Evolutionary conservation across 208 protist genomes (phyloP), one percentile per base, ranked within the genome.

Genomic region (Leishmania lainsoni): DNA sequence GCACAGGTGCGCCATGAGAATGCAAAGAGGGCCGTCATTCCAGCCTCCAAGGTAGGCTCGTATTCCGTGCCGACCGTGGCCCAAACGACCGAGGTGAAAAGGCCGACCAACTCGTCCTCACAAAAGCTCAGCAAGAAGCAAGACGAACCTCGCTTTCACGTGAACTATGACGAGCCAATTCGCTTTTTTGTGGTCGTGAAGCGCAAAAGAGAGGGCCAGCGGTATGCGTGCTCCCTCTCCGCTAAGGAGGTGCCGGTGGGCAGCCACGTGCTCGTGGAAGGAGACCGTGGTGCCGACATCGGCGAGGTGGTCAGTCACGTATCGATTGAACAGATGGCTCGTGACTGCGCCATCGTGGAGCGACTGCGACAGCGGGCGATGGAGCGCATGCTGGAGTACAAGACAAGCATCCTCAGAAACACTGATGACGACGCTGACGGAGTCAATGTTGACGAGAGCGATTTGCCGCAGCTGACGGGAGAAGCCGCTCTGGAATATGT

Each of bases 211-310:
- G 89, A 92, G 71, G 84, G 86, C 10, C 85, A 88, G 78, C 86
- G 86, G 49, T 94, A 88, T 80, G 85, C 86, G 4, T 90, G 86
- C 79, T 39, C 83, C 17, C 26, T 88, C 49, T 1, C 61, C 4
- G 56, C 66, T 4, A 52, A 58, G 35, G 52, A 80, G 75, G 69
- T 90, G 45, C 78, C 86, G 14, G 56, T 92, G 17, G 90, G 90
- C 71, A 81, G 66, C 45, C 10, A 85, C 26, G 88, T 94, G 51
- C 78, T 96, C 22, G 90, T 94, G 2, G 89, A 93, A 68, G 92
- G 90, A 51, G 92, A 96, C 83, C 89, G 92, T 51, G 92, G 92
- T 20, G 86, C 89, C 54, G 83, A 88, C 70, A 81, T 94, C 20
- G 92, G 90, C 49, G 85, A 89, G n/a, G 87, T 93, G 32, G 39